Conservation (phyloP, 495 filamentous ascomycete species). For the Podospora didyma region DNA sequence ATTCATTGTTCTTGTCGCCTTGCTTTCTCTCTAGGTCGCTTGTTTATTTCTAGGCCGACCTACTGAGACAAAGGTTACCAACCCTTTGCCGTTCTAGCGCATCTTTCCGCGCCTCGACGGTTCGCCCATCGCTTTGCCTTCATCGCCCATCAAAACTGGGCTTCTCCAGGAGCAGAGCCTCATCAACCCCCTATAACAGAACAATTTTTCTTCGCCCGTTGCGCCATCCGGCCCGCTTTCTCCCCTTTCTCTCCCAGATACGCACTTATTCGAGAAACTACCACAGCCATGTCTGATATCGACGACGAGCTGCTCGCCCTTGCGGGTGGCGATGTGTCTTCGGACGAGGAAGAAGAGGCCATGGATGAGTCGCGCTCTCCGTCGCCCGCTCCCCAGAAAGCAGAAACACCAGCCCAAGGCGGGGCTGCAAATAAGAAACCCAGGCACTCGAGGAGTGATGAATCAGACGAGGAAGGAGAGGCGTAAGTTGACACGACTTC, state of each 20-base stretch:
- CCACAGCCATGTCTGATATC: constrained; percentile 57
- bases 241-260: neutral
- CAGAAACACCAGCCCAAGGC: constrained; percentile 25
- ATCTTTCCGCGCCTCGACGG: no score
- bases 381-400: constrained; percentile 26
- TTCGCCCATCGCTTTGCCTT: no score
- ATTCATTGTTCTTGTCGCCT: no score
- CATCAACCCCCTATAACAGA: neutral
- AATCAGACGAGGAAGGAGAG: constrained; percentile 76
- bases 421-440: constrained; percentile 43
- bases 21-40: no score
- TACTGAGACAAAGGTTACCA: no score
- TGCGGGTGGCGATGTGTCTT: constrained; percentile 61
- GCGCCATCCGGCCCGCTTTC: constrained; percentile 1
- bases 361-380: constrained; percentile 34
- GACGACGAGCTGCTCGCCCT: constrained; percentile 87
- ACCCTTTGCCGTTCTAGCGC: no score
- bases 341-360: constrained; percentile 45
- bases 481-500: constrained; percentile 56
- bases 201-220: neutral
- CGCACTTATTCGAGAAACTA: neutral
- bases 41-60: no score
- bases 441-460: constrained; percentile 49
- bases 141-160: no score
- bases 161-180: neutral